Base-by-base conservation (phyloP, 352 stramenopile genomes). In the Globisporangium rhizosaccharum region DNA sequence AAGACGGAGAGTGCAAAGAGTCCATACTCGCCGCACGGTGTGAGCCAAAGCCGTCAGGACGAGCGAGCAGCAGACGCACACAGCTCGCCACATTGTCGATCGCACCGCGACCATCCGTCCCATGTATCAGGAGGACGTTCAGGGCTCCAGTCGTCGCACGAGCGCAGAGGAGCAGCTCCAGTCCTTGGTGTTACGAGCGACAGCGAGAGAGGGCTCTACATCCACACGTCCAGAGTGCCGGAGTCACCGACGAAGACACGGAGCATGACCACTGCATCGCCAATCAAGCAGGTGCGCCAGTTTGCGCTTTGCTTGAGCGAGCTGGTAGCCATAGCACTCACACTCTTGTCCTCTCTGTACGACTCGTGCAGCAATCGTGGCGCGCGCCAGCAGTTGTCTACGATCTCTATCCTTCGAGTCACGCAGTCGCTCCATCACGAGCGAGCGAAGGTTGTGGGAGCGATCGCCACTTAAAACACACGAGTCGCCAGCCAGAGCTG, bases 221-320 rank as follows among this genome's bases (percentile, higher is more conserved):
- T 67, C 1, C 65, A 79, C 46, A 70, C 68, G 12, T 67, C 65
- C 8, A 17, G 36, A 23, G 39, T 57, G 2, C 67, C 71, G 2
- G 46, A 70, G 5, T 75, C 71, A 18, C 71, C 67, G 6, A 69
- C 67, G 11, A 73, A 70, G 56, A 73, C 68, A 1, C 57, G 57
- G 41, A 79, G 67, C 46, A 75, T 73, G 68, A 73, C 71, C 18
- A 70, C 68, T 20, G 71, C 66, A 10, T 79, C 71, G 36, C 71
- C 68, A 9, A 61, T 74, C 45, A 73, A 68, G 39, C 71, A 79
- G 57, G 47, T 64, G 46, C 23, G 18, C 26, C 30, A 10, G 6
- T 1, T 18, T 37, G 18, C 3, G 20, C 10, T 3, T 39, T 39
- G 10, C 33, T 14, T 14, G 33, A 12, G 33, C 33, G 33, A 39